These are phyloP conservation scores for Ceratocystis cacaofunesta DNA, from an alignment of 2,329 filamentous ascomycete genomes.

Conservation along the genomic window DNA sequence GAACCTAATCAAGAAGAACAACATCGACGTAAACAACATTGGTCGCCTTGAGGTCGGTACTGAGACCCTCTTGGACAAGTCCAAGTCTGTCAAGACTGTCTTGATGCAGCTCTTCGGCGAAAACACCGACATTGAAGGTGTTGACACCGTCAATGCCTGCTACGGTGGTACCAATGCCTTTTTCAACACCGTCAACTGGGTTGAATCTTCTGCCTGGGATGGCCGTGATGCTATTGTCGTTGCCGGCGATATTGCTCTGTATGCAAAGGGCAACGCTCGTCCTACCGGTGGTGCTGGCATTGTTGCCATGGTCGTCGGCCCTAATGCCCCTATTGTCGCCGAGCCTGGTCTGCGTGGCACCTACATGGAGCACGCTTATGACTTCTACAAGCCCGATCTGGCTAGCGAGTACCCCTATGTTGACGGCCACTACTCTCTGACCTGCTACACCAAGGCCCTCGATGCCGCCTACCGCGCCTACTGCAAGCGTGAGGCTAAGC, in stretches of 20 bases:
- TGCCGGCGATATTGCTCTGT: constrained; percentile 70
- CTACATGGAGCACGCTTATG: constrained; percentile 73
- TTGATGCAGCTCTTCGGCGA: constrained; percentile 76
- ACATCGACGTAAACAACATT: constrained; percentile 62
- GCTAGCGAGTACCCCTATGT: constrained; percentile 79
- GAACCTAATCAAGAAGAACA: constrained; percentile 68
- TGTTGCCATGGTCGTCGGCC: constrained; percentile 65
- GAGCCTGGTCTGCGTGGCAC: constrained; percentile 67
- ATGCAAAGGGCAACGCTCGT: constrained; percentile 68
- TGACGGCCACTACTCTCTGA: constrained; percentile 69
- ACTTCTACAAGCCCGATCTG: constrained; percentile 83
- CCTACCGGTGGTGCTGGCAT: constrained; percentile 68
- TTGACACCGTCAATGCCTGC: constrained; percentile 73
- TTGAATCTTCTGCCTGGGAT: constrained; percentile 79
- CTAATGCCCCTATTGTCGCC: constrained; percentile 59
- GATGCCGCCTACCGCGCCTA: constrained; percentile 72
- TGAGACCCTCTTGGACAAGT: constrained; percentile 77
- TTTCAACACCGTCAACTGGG: constrained; percentile 72
- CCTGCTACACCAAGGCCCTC: constrained; percentile 67
- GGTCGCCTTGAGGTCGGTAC: constrained; percentile 74
- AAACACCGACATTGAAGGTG: constrained; percentile 71
- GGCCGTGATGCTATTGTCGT: constrained; percentile 68
- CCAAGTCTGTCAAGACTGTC: constrained; percentile 79
- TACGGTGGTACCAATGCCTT: constrained; percentile 76
- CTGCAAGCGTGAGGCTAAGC: constrained; percentile 53